Conservation (phyloP, 768 basidiomycete genomes). For the Lentinus tigrinus region DNA sequence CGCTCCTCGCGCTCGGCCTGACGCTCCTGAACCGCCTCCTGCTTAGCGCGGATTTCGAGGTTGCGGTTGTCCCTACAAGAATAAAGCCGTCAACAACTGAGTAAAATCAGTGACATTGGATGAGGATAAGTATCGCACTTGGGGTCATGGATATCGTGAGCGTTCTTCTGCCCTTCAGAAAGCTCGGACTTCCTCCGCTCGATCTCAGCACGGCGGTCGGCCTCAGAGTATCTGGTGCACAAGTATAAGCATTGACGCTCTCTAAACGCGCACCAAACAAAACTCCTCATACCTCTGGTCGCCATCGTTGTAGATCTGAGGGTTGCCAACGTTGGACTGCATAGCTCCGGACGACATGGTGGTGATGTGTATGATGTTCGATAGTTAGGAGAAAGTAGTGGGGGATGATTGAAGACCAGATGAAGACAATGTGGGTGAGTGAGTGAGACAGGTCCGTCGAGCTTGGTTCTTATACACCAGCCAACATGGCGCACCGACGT, state of each 20-base stretch:
- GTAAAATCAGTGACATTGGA: background rate
- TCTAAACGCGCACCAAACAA: background rate
- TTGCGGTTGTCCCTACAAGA: slow-evolving; percentile 44
- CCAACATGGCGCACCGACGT: slow-evolving; percentile 12
- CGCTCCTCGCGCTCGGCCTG: slow-evolving; percentile 26
- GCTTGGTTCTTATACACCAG: background rate
- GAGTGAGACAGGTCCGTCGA: background rate
- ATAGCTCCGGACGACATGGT: slow-evolving; percentile 35
- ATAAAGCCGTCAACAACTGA: background rate
- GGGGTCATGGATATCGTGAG: slow-evolving; percentile 41
- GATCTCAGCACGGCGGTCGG: background rate
- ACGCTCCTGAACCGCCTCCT: slow-evolving; percentile 31
- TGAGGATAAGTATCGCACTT: slow-evolving; percentile 31
- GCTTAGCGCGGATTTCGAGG: slow-evolving; percentile 35
- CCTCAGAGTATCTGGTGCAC: background rate
- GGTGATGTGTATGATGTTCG: background rate
- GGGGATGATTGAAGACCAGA: background rate
- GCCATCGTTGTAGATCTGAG: slow-evolving; percentile 45
- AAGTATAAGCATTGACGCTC: background rate
- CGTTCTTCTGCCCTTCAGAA: slow-evolving; percentile 32
- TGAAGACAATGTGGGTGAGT: background rate
- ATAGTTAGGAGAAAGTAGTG: background rate
- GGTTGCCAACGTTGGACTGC: slow-evolving; percentile 51
- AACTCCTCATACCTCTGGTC: slow-evolving; percentile 42
- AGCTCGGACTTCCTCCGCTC: slow-evolving; percentile 23